These are phyloP conservation scores for Austroboletus festivus DNA, from an alignment of 768 basidiomycete species.

Conservation along the genomic window DNA sequence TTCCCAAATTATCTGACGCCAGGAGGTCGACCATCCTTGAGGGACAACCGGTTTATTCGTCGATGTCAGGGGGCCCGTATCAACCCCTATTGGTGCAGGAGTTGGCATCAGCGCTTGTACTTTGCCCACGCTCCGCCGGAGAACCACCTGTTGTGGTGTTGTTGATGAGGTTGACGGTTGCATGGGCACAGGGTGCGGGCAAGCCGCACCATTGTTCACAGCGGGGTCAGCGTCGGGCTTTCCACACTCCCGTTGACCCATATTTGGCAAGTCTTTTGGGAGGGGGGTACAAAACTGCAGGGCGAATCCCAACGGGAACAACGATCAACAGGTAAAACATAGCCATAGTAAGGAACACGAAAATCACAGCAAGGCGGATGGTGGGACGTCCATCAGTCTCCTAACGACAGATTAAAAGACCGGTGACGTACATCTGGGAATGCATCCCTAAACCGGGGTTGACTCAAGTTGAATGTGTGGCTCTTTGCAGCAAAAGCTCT, in stretches of 20 bases:
- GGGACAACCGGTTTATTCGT: slow-evolving; percentile 31
- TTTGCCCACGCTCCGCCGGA: slow-evolving; percentile 18
- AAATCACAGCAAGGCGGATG: slow-evolving; percentile 17
- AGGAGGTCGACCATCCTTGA: slow-evolving; percentile 56
- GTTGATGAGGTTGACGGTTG: slow-evolving; percentile 21
- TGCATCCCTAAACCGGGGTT: slow-evolving; percentile 79
- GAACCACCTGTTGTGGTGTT: slow-evolving; percentile 18
- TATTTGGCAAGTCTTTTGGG: slow-evolving; percentile 82
- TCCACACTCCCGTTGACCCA: slow-evolving; percentile 79
- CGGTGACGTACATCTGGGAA: slow-evolving; percentile 76
- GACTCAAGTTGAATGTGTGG: slow-evolving; percentile 81
- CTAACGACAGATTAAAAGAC: slow-evolving; percentile 17
- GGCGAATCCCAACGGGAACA: slow-evolving; percentile 8
- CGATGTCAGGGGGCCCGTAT: slow-evolving; percentile 20
- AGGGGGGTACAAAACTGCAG: slow-evolving; percentile 64
- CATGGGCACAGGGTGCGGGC: slow-evolving; percentile 14
- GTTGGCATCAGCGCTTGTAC: slow-evolving; percentile 20
- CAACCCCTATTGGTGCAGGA: slow-evolving; percentile 8
- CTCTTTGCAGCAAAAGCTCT: slow-evolving; percentile 70
- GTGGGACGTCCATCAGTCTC: slow-evolving; percentile 22
- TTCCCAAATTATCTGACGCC: slow-evolving; percentile 71
- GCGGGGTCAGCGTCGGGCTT: slow-evolving; percentile 35
- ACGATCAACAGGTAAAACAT: slow-evolving; percentile 18
- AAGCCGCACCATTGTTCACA: slow-evolving; percentile 16
- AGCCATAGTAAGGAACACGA: slow-evolving; percentile 13